Base-by-base conservation (phyloP, 164 flowering plant genomes). In the Vitis riparia region DNA sequence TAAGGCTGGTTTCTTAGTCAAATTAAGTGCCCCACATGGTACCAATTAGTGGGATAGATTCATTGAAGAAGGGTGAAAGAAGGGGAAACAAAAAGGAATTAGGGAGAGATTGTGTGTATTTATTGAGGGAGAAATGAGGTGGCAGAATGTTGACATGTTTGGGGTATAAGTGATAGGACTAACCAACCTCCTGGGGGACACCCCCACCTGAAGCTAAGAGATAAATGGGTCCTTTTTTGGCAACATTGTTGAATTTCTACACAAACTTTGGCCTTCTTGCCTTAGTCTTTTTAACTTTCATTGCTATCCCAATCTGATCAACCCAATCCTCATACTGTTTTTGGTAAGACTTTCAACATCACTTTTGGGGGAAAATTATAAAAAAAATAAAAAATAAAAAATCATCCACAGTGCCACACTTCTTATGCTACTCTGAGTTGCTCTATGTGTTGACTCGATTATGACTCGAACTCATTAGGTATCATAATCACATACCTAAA, bases 131-230 rank as follows among this genome's bases (percentile, higher is more conserved):
- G 55, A 8, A 19, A 64, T 16, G 55, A 50, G 52, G 44, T 32
- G 44, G 44, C 44, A 32, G 44, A 32, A 32, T 32, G 44, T 32
- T 32, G 44, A 27, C 59, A 68, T 60, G 67, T 63, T 63, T 64
- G 49, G 64, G 59, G 50, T 50, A 63, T 64, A 44, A 9, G 29
- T 55, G 76, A 69, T 69, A 51, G 63, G 77, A 75, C 77, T 47
- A 65, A 69, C 57, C 63, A 69, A 69, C 73, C 59, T 70, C 62
- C 63, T 13, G 16, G 73, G 70, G 32, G 73, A 75, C 73, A 75
- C 3, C 2, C 67, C 73, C 73, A 69, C 66, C 62, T 69, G 70
- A 70, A 66, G 77, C 19, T 50, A 29, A 16, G 50, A 14, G 49
- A 11, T 19, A 57, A 37, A 37, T 51, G 69, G 66, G 69, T 59